A percentile compares a stretch with the other conserved stretches of the same genome.
Conservation (phyloP, 2,329 filamentous ascomycete genomes). For the Furcasterigmium sp. region DNA sequence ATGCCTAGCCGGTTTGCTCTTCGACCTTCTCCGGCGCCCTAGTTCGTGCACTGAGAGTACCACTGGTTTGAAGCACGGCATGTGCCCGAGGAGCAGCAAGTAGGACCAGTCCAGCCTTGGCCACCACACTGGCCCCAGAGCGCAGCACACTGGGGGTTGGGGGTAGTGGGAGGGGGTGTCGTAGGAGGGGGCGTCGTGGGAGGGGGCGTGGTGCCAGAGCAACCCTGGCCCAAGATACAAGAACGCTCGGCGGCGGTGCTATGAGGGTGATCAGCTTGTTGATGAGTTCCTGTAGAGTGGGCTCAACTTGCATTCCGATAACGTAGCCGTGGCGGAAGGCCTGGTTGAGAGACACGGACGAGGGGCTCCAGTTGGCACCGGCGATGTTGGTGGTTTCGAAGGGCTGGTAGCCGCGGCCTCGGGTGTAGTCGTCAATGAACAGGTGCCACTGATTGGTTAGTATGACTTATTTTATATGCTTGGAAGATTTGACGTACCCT, state of each 20-base stretch:
- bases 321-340: constrained; percentile 13
- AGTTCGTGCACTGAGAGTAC: constrained; percentile 53
- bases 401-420: constrained; percentile 10
- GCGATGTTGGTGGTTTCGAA: constrained; percentile 10
- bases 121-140: constrained; percentile 20
- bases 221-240: too few species aligned
- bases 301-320: constrained; percentile 8
- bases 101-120: constrained; percentile 15
- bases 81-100: constrained; percentile 15
- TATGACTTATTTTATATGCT: too few species aligned
- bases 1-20: too few species aligned
- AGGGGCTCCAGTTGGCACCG: constrained; percentile 5
- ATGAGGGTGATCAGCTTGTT: too few species aligned
- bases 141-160: background rate
- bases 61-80: constrained; percentile 17
- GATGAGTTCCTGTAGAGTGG: too few species aligned
- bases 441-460: constrained; percentile 13
- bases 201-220: background rate
- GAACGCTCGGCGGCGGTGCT: constrained; percentile 1
- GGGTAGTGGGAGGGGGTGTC: background rate
- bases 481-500: constrained; percentile 7
- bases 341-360: constrained; percentile 3
- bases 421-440: constrained; percentile 12
- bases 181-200: background rate
- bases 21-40: too few species aligned